phyloP scores from a whole-genome alignment of 306 rosid genomes.

The Cucurbita ficifolia region DNA sequence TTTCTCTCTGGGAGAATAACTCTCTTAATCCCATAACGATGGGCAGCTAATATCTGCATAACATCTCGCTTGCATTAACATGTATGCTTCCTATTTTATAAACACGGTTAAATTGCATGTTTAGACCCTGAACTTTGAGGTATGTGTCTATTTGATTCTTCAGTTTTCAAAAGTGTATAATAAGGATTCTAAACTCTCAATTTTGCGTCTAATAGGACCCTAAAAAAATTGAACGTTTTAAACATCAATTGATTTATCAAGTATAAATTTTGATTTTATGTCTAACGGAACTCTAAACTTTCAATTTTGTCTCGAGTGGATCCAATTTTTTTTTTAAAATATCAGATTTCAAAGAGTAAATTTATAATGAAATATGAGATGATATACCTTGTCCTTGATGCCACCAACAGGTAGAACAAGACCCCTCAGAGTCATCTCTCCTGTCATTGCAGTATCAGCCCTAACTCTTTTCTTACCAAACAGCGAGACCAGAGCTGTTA shows the following conservation, averaged over 20 bases:
- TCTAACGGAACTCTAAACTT: neutral
- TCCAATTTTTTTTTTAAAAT: too few species aligned
- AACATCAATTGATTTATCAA: too few species aligned
- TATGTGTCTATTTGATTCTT: neutral
- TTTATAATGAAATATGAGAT: neutral
- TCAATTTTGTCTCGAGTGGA: too few species aligned
- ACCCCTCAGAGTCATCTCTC: constrained; percentile 98
- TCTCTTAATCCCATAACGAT: constrained; percentile 75
- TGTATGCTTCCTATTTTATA: neutral
- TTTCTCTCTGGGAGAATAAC: constrained; percentile 90
- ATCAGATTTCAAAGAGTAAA: too few species aligned
- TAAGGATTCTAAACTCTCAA: too few species aligned
- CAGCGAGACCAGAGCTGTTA: constrained; percentile 85
- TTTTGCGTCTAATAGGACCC: too few species aligned
- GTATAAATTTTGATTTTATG: neutral
- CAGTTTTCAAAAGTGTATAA: too few species aligned
- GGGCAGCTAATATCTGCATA: constrained; percentile 86
- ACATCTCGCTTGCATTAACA: constrained; percentile 3
- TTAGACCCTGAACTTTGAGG: too few species aligned
- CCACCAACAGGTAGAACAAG: constrained; percentile 96
- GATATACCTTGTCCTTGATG: constrained; percentile 81
- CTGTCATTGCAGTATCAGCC: constrained; percentile 97
- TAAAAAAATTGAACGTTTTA: too few species aligned
- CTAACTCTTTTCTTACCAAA: constrained; percentile 66
- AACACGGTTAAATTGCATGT: neutral